A percentile compares a stretch with the other conserved stretches of the same genome.
Conservation (phyloP, 1,284 basidiomycete species). For the Ustilago sp. region DNA sequence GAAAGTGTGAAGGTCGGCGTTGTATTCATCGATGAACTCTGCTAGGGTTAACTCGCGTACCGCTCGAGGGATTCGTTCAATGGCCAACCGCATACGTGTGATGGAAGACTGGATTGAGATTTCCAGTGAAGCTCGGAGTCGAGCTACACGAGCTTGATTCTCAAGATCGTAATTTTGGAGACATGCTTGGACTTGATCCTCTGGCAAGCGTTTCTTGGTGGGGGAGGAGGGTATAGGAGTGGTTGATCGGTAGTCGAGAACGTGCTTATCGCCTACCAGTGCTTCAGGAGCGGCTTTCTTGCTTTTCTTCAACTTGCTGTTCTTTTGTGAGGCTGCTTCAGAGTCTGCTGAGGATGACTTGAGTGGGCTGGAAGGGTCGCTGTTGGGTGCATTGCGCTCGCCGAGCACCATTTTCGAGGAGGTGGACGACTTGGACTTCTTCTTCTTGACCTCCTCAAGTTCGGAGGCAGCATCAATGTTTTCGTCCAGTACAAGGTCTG, state of each 20-base stretch:
- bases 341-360: neutral
- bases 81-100: constrained; percentile 34
- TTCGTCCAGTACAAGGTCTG: constrained; percentile 31
- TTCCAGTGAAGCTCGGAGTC: constrained; percentile 25
- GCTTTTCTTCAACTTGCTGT: constrained; percentile 20
- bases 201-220: constrained; percentile 33
- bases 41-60: constrained; percentile 41
- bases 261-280: neutral
- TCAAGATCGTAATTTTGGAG: constrained; percentile 56
- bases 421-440: constrained; percentile 11
- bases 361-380: constrained; percentile 8
- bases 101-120: constrained; percentile 32
- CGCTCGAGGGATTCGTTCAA: constrained; percentile 47
- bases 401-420: constrained; percentile 32
- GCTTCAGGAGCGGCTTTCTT: constrained; percentile 10
- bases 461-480: constrained; percentile 10
- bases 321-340: constrained; percentile 13
- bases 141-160: constrained; percentile 22
- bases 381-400: constrained; percentile 33
- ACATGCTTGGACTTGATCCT: constrained; percentile 50
- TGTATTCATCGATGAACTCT: constrained; percentile 51
- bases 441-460: constrained; percentile 10
- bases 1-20: constrained; percentile 49
- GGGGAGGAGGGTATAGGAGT: constrained; percentile 36
- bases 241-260: constrained; percentile 13